Evolutionary conservation across 352 stramenopile species (phyloP).

Genomic region (Phytophthora ohioensis): DNA sequence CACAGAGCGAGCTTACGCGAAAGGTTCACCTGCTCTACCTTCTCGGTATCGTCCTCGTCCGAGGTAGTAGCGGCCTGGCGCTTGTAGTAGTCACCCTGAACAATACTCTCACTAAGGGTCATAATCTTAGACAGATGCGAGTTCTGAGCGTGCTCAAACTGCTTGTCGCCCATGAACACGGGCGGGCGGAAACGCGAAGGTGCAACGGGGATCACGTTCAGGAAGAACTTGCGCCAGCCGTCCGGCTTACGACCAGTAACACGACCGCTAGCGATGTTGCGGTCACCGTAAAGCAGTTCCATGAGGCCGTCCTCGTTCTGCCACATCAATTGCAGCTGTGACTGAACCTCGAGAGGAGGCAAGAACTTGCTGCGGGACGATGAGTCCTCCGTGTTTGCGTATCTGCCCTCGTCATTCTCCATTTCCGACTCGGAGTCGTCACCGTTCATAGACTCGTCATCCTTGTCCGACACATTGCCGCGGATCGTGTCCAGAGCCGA

Average conservation of each 20-base stretch:
- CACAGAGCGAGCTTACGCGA: slow-evolving; percentile 94
- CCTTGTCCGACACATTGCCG: slow-evolving; percentile 69
- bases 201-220: slow-evolving; percentile 96
- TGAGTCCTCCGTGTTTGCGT: slow-evolving; percentile 66
- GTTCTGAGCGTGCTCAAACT: slow-evolving; percentile 99
- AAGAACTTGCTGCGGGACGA: slow-evolving; percentile 93
- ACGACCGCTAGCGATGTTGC: slow-evolving; percentile 72
- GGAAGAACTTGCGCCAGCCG: slow-evolving; percentile 96
- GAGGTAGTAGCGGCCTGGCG: slow-evolving; percentile 56
- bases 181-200: slow-evolving; percentile 98
- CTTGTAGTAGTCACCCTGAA: slow-evolving; percentile 78
- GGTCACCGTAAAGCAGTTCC: slow-evolving; percentile 93
- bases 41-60: slow-evolving; percentile 61
- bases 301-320: slow-evolving; percentile 93
- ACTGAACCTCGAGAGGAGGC: slow-evolving; percentile 95
- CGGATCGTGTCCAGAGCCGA: slow-evolving; percentile 86
- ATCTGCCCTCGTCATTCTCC: slow-evolving; percentile 75
- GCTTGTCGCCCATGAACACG: slow-evolving; percentile 95
- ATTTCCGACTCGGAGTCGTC: slow-evolving; percentile 84
- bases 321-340: slow-evolving; percentile 96
- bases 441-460: slow-evolving; percentile 42
- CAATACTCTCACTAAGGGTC: slow-evolving; percentile 90
- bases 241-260: slow-evolving; percentile 57
- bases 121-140: slow-evolving; percentile 96
- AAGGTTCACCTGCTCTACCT: slow-evolving; percentile 79